Conservation (phyloP, 345 rosid genomes). For the Euphorbia lathyris region DNA sequence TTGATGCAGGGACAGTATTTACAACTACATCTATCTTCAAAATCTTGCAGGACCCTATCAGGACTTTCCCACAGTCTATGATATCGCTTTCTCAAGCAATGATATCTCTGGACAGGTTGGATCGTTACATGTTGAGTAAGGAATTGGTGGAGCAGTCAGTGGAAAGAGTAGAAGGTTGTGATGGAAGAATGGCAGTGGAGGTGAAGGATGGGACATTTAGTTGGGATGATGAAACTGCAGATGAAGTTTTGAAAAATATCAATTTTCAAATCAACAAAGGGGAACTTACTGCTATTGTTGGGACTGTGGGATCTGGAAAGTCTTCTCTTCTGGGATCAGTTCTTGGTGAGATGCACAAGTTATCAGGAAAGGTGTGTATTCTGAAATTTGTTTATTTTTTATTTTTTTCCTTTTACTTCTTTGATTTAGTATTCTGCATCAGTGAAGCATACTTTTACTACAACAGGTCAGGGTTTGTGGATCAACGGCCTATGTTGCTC, state of each 20-base stretch:
- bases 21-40: constrained; percentile 80
- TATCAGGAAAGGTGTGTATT: constrained; percentile 61
- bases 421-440: neutral
- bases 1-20: constrained; percentile 86
- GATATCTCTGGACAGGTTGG: constrained; percentile 80
- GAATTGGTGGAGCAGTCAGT: constrained; percentile 58
- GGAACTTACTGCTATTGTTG: constrained; percentile 82
- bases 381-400: neutral
- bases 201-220: constrained; percentile 63
- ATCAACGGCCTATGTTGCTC: constrained; percentile 85
- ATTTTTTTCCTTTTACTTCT: constrained; percentile 4
- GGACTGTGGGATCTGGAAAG: constrained; percentile 92
- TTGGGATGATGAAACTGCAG: constrained; percentile 79
- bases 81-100: constrained; percentile 89
- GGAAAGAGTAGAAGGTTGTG: constrained; percentile 56
- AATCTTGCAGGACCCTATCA: constrained; percentile 90
- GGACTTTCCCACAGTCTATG: constrained; percentile 88
- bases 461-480: constrained; percentile 76
- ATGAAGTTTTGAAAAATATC: constrained; percentile 51
- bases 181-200: constrained; percentile 55
- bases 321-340: constrained; percentile 81
- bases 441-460: constrained; percentile 5
- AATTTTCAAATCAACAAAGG: constrained; percentile 66
- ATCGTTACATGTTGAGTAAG: constrained; percentile 70
- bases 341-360: constrained; percentile 94